phyloP scores from a whole-genome alignment of 768 basidiomycete species.

The Galerina marginata region DNA sequence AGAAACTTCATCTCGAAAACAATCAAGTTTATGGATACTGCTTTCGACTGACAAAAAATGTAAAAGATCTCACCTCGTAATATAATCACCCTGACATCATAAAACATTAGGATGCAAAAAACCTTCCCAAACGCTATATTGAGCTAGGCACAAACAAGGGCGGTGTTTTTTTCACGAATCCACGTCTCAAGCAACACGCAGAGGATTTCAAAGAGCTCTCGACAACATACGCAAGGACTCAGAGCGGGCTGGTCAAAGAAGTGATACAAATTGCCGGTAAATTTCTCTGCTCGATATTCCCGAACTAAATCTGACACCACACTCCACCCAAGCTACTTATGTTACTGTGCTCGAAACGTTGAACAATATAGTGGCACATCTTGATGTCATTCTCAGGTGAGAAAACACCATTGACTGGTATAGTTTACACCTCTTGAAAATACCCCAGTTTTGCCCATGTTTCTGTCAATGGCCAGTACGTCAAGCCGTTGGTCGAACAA shows the following conservation, averaged over 20 bases:
- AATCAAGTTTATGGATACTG: constrained; percentile 89
- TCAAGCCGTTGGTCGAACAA: constrained; percentile 81
- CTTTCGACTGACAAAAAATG: constrained; percentile 90
- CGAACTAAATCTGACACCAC: background rate
- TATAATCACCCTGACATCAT: background rate
- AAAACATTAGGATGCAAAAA: constrained; percentile 75
- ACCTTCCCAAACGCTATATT: constrained; percentile 71
- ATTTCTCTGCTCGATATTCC: constrained; percentile 22
- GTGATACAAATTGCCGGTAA: constrained; percentile 91
- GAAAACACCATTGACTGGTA: background rate
- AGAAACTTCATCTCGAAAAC: constrained; percentile 96
- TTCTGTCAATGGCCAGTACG: constrained; percentile 84
- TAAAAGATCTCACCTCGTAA: constrained; percentile 40
- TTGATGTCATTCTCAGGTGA: constrained; percentile 92
- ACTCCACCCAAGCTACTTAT: constrained; percentile 75
- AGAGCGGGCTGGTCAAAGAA: constrained; percentile 86
- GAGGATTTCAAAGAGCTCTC: constrained; percentile 74
- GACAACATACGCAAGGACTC: constrained; percentile 73
- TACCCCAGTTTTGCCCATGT: constrained; percentile 85
- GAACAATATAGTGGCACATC: constrained; percentile 83
- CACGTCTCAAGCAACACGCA: constrained; percentile 69
- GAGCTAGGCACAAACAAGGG: constrained; percentile 87
- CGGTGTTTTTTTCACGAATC: constrained; percentile 90
- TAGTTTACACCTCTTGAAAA: background rate
- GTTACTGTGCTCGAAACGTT: constrained; percentile 85